phyloP scores from a whole-genome alignment of 345 rosid species.

The Firmiana major region DNA sequence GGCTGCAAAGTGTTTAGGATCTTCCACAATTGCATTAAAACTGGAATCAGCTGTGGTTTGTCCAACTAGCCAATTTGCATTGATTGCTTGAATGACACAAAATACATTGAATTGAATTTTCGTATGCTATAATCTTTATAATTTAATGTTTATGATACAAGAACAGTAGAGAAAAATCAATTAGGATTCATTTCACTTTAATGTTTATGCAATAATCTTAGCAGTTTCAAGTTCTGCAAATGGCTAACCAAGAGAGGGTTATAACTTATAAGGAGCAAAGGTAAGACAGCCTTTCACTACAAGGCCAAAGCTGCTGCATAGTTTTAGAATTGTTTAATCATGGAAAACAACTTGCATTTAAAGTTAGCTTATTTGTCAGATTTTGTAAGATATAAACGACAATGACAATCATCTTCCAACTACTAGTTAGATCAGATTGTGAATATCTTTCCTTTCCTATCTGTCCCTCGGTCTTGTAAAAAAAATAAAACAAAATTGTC shows the following conservation, averaged over 20 bases:
- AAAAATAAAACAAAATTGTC: not conserved
- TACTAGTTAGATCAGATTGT: not conserved
- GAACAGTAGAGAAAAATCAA: no score
- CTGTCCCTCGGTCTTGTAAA: not conserved
- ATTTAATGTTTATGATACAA: no score
- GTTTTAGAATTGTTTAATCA: not conserved
- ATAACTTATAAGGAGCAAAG: no score
- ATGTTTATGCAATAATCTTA: no score
- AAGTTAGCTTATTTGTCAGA: not conserved
- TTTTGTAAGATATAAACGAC: not conserved
- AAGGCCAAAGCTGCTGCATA: not conserved
- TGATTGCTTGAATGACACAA: no score
- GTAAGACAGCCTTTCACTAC: not conserved
- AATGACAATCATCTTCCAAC: not conserved
- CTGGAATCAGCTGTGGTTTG: no score
- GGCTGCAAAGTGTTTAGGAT: no score
- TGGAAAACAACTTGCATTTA: not conserved
- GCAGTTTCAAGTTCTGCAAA: not conserved
- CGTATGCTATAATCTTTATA: no score
- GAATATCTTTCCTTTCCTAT: not conserved
- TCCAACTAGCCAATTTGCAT: no score
- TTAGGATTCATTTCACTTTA: no score
- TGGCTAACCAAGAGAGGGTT: not conserved
- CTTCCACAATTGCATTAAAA: no score
- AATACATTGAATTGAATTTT: no score